Conservation (phyloP, 768 basidiomycete species). For the Asterophora lycoperdoides region DNA sequence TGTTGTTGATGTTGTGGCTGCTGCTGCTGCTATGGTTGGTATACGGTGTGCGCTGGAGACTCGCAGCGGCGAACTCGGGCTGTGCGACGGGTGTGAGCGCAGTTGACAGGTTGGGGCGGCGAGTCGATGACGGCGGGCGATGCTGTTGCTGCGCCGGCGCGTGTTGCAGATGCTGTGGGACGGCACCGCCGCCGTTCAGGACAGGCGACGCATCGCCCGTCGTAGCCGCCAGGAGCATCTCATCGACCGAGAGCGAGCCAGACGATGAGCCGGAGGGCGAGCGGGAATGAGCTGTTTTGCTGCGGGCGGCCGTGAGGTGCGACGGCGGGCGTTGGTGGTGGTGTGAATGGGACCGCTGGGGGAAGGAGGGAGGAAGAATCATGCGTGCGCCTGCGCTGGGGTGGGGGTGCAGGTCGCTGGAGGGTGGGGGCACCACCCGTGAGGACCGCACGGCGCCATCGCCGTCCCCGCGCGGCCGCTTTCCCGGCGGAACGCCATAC, state of each 20-base stretch:
- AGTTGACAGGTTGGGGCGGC: no score
- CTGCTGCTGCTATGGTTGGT: no score
- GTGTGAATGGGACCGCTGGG: no score
- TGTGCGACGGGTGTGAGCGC: no score
- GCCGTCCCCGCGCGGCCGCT: constrained; percentile 38
- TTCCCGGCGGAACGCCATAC: constrained; percentile 44
- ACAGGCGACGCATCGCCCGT: constrained; percentile 20
- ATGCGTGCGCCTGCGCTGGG: constrained; percentile 12
- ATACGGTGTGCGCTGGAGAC: no score
- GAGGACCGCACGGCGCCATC: constrained; percentile 4
- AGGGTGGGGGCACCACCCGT: not conserved
- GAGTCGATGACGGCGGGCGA: no score
- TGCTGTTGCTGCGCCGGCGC: no score
- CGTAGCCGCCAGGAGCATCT: constrained; percentile 40
- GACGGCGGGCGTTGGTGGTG: constrained; percentile 4
- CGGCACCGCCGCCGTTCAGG: no score
- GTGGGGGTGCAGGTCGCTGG: constrained; percentile 3
- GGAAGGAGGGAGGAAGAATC: constrained; percentile 18
- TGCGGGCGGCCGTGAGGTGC: constrained; percentile 12
- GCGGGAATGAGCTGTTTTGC: constrained; percentile 15
- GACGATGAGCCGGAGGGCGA: constrained; percentile 32
- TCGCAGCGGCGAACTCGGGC: no score
- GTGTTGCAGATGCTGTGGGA: no score
- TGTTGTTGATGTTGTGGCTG: no score
- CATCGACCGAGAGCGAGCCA: constrained; percentile 39